These are phyloP conservation scores for Ophiobolus disseminans DNA, from an alignment of 2,329 filamentous ascomycete genomes.

Conservation along the genomic window DNA sequence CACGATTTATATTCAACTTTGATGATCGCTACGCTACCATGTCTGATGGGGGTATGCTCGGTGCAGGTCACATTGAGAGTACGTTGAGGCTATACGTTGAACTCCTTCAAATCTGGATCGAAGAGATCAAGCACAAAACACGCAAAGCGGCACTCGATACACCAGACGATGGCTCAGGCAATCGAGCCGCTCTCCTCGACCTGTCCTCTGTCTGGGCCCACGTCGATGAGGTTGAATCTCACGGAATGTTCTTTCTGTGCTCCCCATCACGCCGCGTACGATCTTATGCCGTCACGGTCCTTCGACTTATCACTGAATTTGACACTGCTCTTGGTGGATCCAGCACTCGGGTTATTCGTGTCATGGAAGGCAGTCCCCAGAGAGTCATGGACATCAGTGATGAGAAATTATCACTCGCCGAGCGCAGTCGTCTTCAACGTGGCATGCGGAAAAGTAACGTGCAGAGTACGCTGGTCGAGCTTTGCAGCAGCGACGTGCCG, in stretches of 20 bases:
- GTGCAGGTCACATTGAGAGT: conserved; percentile 91
- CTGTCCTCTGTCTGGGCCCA: conserved; percentile 88
- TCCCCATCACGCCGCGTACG: conserved; percentile 92
- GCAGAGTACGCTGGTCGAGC: conserved; percentile 85
- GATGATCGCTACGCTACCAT: conserved; percentile 97
- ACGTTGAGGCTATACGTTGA: conserved; percentile 93
- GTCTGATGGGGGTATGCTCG: conserved; percentile 96
- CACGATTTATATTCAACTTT: conserved; percentile 97
- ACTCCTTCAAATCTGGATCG: conserved; percentile 94
- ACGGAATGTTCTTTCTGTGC: conserved; percentile 95
- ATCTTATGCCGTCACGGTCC: conserved; percentile 87
- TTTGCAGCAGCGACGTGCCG: conserved; percentile 93
- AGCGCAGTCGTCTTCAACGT: conserved; percentile 88
- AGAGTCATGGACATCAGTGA: conserved; percentile 92
- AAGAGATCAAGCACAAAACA: conserved; percentile 88
- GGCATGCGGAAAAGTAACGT: conserved; percentile 85
- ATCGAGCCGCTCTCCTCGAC: conserved; percentile 78
- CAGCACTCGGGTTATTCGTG: conserved; percentile 83
- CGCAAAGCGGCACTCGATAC: conserved; percentile 72
- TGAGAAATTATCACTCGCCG: conserved; percentile 87
- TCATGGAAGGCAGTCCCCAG: conserved; percentile 87
- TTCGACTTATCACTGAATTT: conserved; percentile 92
- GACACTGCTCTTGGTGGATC: conserved; percentile 85
- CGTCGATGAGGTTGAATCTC: conserved; percentile 95
- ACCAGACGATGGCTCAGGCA: conserved; percentile 70